phyloP scores from a whole-genome alignment of 225 moss, liverwort and hornwort genomes.

The Asterella californica region DNA sequence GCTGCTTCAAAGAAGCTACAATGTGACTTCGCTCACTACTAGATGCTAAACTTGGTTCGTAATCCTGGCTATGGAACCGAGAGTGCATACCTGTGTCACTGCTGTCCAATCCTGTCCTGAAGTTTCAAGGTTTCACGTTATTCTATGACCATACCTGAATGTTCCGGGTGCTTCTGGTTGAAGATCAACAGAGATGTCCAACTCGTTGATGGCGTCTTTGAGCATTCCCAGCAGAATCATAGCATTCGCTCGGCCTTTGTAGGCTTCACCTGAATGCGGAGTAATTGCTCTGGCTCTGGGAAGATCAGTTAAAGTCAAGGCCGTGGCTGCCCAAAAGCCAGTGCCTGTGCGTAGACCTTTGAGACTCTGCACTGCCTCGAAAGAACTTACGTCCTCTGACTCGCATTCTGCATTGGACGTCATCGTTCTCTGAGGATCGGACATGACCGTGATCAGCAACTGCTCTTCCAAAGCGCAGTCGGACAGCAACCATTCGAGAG shows the following conservation, averaged over 20 bases:
- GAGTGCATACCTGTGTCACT: not conserved
- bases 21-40: too few species aligned
- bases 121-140: not conserved
- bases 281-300: slow-evolving; percentile 7
- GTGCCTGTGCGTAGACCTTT: slow-evolving; percentile 19
- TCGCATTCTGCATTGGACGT: not conserved
- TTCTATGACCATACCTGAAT: slow-evolving; percentile 10
- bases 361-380: not conserved
- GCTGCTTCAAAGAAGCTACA: too few species aligned
- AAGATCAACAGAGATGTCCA: not conserved
- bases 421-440: not conserved
- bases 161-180: slow-evolving; percentile 20
- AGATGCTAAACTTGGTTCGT: too few species aligned
- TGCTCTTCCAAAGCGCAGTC: slow-evolving; percentile 21
- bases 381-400: not conserved
- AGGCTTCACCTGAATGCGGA: slow-evolving; percentile 26
- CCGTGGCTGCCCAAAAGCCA: slow-evolving; percentile 26
- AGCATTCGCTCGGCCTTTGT: slow-evolving; percentile 28
- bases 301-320: slow-evolving; percentile 23
- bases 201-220: slow-evolving; percentile 22
- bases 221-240: slow-evolving; percentile 28
- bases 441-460: not conserved
- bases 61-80: too few species aligned
- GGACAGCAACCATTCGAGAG: slow-evolving; percentile 21
- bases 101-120: not conserved